Conservation (phyloP, 2,329 filamentous ascomycete genomes). For the Diplodia corticola region DNA sequence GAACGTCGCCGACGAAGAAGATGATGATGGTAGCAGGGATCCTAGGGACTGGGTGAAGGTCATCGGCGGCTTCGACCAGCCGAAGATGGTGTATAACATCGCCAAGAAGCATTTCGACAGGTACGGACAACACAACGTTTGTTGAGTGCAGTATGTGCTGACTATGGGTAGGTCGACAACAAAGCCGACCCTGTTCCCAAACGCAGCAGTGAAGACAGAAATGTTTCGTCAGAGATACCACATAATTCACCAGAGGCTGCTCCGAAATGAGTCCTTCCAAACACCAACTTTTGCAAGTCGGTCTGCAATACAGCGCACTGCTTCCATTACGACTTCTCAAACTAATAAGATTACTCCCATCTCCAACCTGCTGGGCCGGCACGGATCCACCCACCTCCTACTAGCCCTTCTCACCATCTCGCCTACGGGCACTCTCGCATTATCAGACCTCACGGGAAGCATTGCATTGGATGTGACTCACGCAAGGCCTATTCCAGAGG, state of each 20-base stretch:
- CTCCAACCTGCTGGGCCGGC: conserved; percentile 71
- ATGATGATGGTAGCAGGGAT: conserved; percentile 63
- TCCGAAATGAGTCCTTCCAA: conserved; percentile 93
- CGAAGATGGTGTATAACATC: conserved; percentile 72
- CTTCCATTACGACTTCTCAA: conserved; percentile 54
- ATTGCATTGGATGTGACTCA: conserved; percentile 81
- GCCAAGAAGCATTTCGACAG: conserved; percentile 88
- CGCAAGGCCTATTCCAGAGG: conserved; percentile 77
- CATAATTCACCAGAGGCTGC: conserved; percentile 84
- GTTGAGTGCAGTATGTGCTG: conserved; percentile 22
- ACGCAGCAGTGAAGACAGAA: conserved; percentile 76
- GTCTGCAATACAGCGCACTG: conserved; percentile 57
- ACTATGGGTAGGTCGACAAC: conserved; percentile 37
- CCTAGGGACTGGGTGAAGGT: conserved; percentile 82
- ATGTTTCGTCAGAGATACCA: conserved; percentile 90
- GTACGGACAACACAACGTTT: conserved; percentile 41
- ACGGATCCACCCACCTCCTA: conserved; percentile 80
- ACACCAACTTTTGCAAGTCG: conserved; percentile 67
- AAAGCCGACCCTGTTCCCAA: conserved; percentile 60
- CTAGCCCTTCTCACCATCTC: conserved; percentile 79
- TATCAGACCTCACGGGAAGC: conserved; percentile 85
- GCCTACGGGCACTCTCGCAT: conserved; percentile 76
- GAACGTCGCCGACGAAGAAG: conserved; percentile 56
- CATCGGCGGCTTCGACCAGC: conserved; percentile 81
- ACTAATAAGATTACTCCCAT: conserved; percentile 88